Conservation (phyloP, 2,329 filamentous ascomycete genomes). For the Fusarium vanettenii region DNA sequence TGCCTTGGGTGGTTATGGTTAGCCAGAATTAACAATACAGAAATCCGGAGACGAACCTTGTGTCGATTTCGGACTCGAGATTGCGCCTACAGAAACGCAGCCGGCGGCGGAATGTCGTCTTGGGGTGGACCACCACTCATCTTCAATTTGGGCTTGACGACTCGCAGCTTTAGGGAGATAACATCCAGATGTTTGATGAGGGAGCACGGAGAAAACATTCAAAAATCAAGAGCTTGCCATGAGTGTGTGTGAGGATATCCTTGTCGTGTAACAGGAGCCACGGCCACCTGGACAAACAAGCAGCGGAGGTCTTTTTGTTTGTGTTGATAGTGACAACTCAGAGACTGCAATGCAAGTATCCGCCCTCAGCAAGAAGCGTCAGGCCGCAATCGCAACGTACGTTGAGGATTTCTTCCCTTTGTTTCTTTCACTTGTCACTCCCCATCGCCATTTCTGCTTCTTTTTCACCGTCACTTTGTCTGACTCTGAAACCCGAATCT, state of each 20-base stretch:
- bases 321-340: background rate
- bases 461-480: background rate
- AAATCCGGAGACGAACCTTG: background rate
- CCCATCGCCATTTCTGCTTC: background rate
- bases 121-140: background rate
- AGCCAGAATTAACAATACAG: background rate
- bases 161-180: too few relatives aligned
- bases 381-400: too few relatives aligned
- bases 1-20: background rate
- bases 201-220: background rate
- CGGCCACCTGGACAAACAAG: background rate
- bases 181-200: background rate
- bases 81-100: background rate
- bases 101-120: background rate
- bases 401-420: background rate
- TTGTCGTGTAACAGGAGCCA: background rate
- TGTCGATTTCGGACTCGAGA: background rate
- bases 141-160: background rate
- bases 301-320: background rate
- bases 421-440: background rate
- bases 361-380: background rate
- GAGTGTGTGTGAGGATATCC: background rate
- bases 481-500: background rate
- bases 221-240: background rate
- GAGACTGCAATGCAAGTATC: background rate